Base-by-base conservation (phyloP, 805 yeast species). In the Kazachstania martiniae region DNA sequence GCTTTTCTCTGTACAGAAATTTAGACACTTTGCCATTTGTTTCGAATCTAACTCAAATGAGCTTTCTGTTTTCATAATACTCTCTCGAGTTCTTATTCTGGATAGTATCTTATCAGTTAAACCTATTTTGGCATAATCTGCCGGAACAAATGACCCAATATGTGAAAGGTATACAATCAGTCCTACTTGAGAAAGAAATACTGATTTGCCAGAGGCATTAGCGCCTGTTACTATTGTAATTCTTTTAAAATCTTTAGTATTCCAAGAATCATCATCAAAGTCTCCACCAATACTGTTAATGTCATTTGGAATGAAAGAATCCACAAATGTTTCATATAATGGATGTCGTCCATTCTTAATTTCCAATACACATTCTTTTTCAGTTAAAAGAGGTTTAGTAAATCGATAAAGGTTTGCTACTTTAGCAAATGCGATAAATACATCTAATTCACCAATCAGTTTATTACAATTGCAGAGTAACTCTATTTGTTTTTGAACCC, bases 61-160 rank as follows among this genome's bases (percentile, higher is more conserved):
- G 32, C 77, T 70, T 36, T 50, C 66, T 28, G 35, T 59, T 45
- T 42, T 66, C 2, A 58, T 49, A 0, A 65, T 38, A 3, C 63
- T 51, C 37, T 68, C 73, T 25, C 57, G 46, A 0, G 68, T 58
- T 12, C 50, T 55, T 1, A 71, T 61, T 31, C 74, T 56, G 0
- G 77, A 63, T 22, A 68, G 47, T 2, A 70, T 52, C 33, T 61
- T 63, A 42, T 70, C 73, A 1, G 66, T 67, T 2, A 70, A 38
- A 1, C 74, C 70, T 14, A 73, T 45, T 16, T 40, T 55, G 2
- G 74, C 74, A 10, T 39, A 46, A 2, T 47, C 42, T 0, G 74
- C 75, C 3, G 78, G 78, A 1, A 73, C 71, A 44, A 50, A 70
- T 18, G 70, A 66, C 1, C 78, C 77, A 23, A 71, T 57, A 32